Base-by-base conservation (phyloP, 2,329 filamentous ascomycete genomes). In the Venturia aucupariae region DNA sequence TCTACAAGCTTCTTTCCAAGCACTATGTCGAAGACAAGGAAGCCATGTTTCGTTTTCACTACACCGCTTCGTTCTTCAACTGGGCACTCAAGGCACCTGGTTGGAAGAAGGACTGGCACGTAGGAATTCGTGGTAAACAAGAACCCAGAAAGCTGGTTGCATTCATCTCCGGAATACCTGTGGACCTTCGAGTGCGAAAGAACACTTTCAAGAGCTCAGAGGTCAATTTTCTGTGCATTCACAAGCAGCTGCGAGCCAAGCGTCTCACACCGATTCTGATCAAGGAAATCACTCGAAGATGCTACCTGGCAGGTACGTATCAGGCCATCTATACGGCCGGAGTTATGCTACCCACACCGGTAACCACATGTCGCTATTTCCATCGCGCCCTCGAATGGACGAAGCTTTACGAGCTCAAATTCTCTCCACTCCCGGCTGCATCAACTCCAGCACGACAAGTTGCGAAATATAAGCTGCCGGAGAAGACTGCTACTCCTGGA, bases 21-120 rank as follows among this genome's bases (percentile, higher is more conserved):
- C 94, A 99, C 78, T 99, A 97, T 70, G 94, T 99, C 66, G 94
- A 99, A 78, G 94, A 99, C 74, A 89, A 92, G 70, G 92, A 96
- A 74, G 92, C 93, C 67, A 96, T 95, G 83, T 97, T 99, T 80
- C 87, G 94, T 63, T 97, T 99, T 82, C 93, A 94, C 75, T 99
- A 99, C 79, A 96, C 92, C 0, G 81, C 86, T 46, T 86, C 89
- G 1, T 95, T 97, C 72, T 80, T 99, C 60, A 88, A 91, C 75
- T 99, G 94, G 92, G 93, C 93, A 13, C 84, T 99, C 73, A 92
- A 96, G 82, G 88, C 93, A 55, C 94, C 94, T 0, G 93, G 92
- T 64, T 99, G 94, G 93, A 88, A 86, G 72, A 90, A 90, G 74
- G 86, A 93, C 70, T 99, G 94, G 90, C 93, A 99, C 74, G 87